Base-by-base conservation (phyloP, 208 protist genomes). In the Vickermania spadyakhi region DNA sequence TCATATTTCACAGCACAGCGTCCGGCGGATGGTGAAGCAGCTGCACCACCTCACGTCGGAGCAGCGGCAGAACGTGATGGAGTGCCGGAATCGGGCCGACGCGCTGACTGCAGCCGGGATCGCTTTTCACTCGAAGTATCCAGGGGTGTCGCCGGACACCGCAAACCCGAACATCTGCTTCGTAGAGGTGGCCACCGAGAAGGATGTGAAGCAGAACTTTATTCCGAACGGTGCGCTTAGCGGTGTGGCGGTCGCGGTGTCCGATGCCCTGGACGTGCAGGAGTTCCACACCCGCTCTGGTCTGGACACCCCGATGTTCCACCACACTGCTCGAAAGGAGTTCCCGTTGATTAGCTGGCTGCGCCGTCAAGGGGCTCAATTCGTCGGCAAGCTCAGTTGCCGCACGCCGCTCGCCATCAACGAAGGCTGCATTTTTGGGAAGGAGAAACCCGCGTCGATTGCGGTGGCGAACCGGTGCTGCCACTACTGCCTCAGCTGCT, bases 281-380 rank as follows among this genome's bases (percentile, higher is more conserved):
- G 81, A 80, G 56, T 91, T 94, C 54, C 72, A 74, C 59, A 89
- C 80, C 11, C 71, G 79, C 53, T 81, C 73, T 36, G 79, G 81
- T 4, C 54, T 77, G 5, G 67, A 87, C 28, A 79, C 83, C 4
- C 71, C 77, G 28, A 60, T 84, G 55, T 62, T 81, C 25, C 80
- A 86, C 36, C 75, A 81, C 53, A 60, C 75, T 45, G 75, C 66
- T 13, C 66, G 70, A 13, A 71, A 72, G 23, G 83, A 90, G 64
- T 84, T 89, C 30, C 76, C 86, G 0, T 73, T 94, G n/a, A 70
- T 94, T 28, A 77, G 79, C 21, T 94, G 86, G 86, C 66, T 94
- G 51, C 80, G 81, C 4, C 69, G 75, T 3, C 81, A 87, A 27
- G 83, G 86, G 2, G 86, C 83, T 4, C 76, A 82, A 58, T 79